Base-by-base conservation (phyloP, 1,139 yeast species). In the Saccharomyces pastorianus region DNA sequence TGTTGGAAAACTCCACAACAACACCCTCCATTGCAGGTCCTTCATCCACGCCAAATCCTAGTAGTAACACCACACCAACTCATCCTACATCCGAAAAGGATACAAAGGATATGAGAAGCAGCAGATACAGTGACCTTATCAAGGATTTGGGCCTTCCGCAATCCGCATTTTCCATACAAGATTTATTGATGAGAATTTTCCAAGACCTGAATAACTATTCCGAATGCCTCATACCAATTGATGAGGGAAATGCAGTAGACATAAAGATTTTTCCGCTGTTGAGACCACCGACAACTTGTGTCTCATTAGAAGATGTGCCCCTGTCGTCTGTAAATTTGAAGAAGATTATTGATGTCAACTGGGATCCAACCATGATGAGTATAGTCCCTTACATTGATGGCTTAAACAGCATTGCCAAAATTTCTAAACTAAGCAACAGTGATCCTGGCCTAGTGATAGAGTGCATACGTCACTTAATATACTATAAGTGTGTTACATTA, bases 361-460 rank as follows among this genome's bases (percentile, higher is more conserved):
- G 99, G 98, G 99, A 93, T 67, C 97, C 98, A 1, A 93, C 98
- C 2, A 86, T 93, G 95, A 76, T 89, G 47, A 85, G 86, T 60
- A 87, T 93, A 34, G 72, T 89, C 13, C 96, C 97, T 0, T 86
- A 77, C 61, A 88, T 93, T 49, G 82, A 95, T 65, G 99, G 99
- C 0, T 76, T 90, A 51, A 91, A 93, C 66, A 88, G 95, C 2
- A 82, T 93, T 20, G 78, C 82, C 46, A 79, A 81, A 56, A 91
- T 95, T 46, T 82, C 96, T 46, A 82, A 83, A 56, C 69, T 90
- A 50, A 90, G 97, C 1, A 83, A 88, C 61, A 87, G 96, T 27
- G 95, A 90, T 64, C 85, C 84, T 60, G 73, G 78, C 17, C 74
- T 93, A 52, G 89, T 96, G 4, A 82, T 84, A 53, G 91, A 88